phyloP scores from a whole-genome alignment of 257 asterid species.

The Rhazya stricta region DNA sequence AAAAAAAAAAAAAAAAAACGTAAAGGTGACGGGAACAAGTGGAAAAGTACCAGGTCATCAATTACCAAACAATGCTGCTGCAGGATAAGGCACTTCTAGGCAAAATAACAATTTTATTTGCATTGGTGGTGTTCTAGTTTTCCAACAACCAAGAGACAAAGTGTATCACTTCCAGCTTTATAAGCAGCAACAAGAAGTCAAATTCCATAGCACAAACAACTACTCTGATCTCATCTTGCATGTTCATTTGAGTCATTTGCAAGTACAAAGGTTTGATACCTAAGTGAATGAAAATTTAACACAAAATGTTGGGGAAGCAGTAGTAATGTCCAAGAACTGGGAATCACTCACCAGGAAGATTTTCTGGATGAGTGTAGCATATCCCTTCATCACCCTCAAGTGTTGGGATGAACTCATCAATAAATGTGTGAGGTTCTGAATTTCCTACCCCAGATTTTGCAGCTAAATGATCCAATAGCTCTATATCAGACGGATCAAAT shows the following conservation, averaged over 20 bases:
- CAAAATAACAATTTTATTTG: background rate
- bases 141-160: background rate
- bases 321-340: background rate
- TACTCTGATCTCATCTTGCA: background rate
- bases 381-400: slow-evolving; percentile 69
- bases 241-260: background rate
- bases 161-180: background rate
- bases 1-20: too few relatives aligned
- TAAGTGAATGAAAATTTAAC: background rate
- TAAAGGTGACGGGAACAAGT: background rate
- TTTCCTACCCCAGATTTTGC: slow-evolving; percentile 58
- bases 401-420: slow-evolving; percentile 84
- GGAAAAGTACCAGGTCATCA: background rate
- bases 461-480: slow-evolving; percentile 75
- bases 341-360: slow-evolving; percentile 76
- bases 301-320: background rate
- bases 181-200: background rate
- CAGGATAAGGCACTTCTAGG: background rate
- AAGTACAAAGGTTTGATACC: background rate
- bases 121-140: background rate
- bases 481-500: slow-evolving; percentile 84
- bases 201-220: background rate
- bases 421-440: slow-evolving; percentile 46
- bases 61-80: background rate
- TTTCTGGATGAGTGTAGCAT: slow-evolving; percentile 89